These are phyloP conservation scores for Besnoitia besnoiti DNA, from an alignment of 169 alveolate genomes.

Conservation along the genomic window DNA sequence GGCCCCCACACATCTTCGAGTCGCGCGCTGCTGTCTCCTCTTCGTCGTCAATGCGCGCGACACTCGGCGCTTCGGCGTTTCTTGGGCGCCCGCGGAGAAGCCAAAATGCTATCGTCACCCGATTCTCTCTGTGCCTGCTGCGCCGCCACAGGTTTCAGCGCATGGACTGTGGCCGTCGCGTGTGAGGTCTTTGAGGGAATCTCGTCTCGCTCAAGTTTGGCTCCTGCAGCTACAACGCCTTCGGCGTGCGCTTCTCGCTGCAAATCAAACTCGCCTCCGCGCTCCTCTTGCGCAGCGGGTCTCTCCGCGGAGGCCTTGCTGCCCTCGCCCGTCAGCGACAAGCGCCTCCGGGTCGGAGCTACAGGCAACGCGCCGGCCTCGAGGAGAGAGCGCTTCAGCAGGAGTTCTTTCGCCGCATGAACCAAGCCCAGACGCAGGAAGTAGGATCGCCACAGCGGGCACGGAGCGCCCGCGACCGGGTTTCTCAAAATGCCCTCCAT, in stretches of 20 bases:
- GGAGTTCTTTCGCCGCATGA: not conserved
- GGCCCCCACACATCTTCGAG: too few relatives aligned
- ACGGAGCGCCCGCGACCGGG: not conserved
- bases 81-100: not conserved
- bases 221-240: too few relatives aligned
- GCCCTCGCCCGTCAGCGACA: not conserved
- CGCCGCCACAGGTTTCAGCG: too few relatives aligned
- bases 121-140: not conserved
- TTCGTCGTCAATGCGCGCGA: not conserved
- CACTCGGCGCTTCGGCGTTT: not conserved
- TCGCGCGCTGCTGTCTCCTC: too few relatives aligned
- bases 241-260: too few relatives aligned
- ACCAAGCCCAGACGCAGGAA: not conserved
- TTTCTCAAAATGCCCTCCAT: not conserved
- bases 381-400: not conserved
- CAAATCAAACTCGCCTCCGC: too few relatives aligned
- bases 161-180: too few relatives aligned
- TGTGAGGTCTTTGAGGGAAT: too few relatives aligned
- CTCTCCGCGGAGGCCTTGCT: too few relatives aligned
- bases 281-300: too few relatives aligned
- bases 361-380: not conserved
- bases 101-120: not conserved
- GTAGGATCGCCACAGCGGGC: constrained; percentile 22
- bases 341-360: not conserved
- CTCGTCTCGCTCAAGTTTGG: too few relatives aligned